Base-by-base conservation (phyloP, 768 basidiomycete genomes). In the Tremella mesenterica region DNA sequence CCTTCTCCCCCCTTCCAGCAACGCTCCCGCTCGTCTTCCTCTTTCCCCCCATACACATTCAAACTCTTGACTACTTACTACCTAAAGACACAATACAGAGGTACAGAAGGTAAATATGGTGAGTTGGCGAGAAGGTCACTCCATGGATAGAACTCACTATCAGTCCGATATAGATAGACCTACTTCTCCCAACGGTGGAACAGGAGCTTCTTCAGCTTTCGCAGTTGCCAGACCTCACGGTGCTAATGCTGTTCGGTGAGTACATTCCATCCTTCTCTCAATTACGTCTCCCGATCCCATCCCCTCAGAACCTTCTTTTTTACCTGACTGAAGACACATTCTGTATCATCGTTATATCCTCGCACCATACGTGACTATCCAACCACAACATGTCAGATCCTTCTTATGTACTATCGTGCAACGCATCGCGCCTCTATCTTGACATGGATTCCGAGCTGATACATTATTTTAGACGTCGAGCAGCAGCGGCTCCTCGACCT, bases 401-500 rank as follows among this genome's bases (percentile, higher is more conserved):
- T 10, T 36, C 33, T 41, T 5, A 16, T 16, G 8, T 41, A 41
- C 38, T 41, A n/a, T 5, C 14, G 38, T 8, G 6, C 8, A 5
- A 5, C 5, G n/a, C 38, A 41, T 14, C 4, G 38, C n/a, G 38
- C 8, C 8, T 18, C 14, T n/a, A 41, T 8, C 14, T 18, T 5
- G 38, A 26, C 13, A 28, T 8, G 7, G 13, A 21, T 25, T 14
- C 23, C 6, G 38, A 4, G 8, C 6, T n/a, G 14, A 14, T 41
- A 41, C 49, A n/a, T 23, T 44, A 29, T 34, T 43, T 44, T 46
- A 73, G 72, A 57, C 72, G 72, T 45, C 58, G 72, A 49, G 72
- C 70, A 20, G 60, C 72, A 12, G 65, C 70, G 14, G 58, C 72
- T 27, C 65, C 84, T 44, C 83, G 80, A 73, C 89, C 91, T 23